Evolutionary conservation across 306 rosid species (phyloP).

Genomic region (Vicia sativa): DNA sequence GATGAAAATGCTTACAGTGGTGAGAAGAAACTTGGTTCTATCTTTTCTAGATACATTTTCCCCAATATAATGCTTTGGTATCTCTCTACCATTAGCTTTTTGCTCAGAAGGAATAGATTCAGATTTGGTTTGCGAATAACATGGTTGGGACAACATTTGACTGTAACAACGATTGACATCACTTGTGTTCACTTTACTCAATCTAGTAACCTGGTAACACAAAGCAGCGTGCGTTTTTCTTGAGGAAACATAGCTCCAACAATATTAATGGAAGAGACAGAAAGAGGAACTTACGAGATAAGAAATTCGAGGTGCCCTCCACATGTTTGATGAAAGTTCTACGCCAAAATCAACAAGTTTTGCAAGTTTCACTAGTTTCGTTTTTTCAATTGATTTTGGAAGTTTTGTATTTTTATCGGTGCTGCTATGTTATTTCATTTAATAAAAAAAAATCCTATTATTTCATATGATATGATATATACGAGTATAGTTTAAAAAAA

Average conservation of each 20-base stretch:
- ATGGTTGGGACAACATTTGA: conserved; percentile 20
- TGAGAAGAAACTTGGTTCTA: conserved; percentile 40
- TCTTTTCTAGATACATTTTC: conserved; percentile 49
- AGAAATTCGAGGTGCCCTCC: conserved; percentile 43
- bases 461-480: no score
- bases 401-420: no score
- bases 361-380: background rate
- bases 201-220: conserved; percentile 37
- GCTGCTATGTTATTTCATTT: no score
- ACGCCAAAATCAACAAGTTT: background rate
- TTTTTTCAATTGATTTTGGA: no score
- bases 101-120: conserved; percentile 9
- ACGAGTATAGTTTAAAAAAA: no score
- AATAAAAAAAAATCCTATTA: no score
- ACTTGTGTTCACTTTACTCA: conserved; percentile 9
- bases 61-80: conserved; percentile 38
- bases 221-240: background rate
- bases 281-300: conserved; percentile 37
- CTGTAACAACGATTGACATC: conserved; percentile 26
- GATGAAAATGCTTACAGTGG: conserved; percentile 39
- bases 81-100: background rate
- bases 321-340: conserved; percentile 29
- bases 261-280: background rate
- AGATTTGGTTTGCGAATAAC: conserved; percentile 6
- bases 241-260: background rate